Percentiles rank a stretch among this genome's conserved stretches.
These are phyloP conservation scores for Lagenidium giganteum DNA, from an alignment of 352 stramenopile species.

Conservation along the genomic window DNA sequence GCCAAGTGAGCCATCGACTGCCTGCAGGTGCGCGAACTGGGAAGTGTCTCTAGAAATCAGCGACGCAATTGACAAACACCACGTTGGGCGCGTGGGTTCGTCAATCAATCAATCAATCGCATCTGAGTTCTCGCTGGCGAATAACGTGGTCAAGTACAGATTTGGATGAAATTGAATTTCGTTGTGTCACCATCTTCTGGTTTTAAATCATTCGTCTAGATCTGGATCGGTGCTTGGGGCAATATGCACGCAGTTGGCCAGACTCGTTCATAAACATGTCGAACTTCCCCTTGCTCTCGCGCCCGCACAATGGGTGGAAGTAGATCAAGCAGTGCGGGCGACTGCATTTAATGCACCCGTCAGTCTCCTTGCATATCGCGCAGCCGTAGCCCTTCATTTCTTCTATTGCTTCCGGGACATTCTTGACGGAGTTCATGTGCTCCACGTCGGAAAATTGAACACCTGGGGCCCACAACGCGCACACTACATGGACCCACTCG, in stretches of 20 bases:
- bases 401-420: conserved; percentile 60
- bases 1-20: too few species aligned
- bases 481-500: conserved; percentile 84
- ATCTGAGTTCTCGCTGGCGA: too few species aligned
- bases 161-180: too few species aligned
- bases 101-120: too few species aligned
- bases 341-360: conserved; percentile 85
- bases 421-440: conserved; percentile 74
- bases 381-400: conserved; percentile 63
- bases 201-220: conserved; percentile 20
- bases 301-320: conserved; percentile 83
- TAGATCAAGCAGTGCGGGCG: conserved; percentile 54
- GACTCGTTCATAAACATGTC: conserved; percentile 91
- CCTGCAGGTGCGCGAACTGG: too few species aligned
- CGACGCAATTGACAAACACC: too few species aligned
- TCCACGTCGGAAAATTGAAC: conserved; percentile 85
- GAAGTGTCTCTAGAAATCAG: too few species aligned
- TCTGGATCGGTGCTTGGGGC: conserved; percentile 66
- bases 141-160: too few species aligned
- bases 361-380: conserved; percentile 52
- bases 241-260: conserved; percentile 78
- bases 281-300: conserved; percentile 69
- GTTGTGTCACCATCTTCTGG: too few species aligned
- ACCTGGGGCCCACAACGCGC: conserved; percentile 78
- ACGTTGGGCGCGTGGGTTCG: too few species aligned